Evolutionary conservation across 192 early-diverging fungal species (phyloP).

Genomic region (Umbelopsis sp.): DNA sequence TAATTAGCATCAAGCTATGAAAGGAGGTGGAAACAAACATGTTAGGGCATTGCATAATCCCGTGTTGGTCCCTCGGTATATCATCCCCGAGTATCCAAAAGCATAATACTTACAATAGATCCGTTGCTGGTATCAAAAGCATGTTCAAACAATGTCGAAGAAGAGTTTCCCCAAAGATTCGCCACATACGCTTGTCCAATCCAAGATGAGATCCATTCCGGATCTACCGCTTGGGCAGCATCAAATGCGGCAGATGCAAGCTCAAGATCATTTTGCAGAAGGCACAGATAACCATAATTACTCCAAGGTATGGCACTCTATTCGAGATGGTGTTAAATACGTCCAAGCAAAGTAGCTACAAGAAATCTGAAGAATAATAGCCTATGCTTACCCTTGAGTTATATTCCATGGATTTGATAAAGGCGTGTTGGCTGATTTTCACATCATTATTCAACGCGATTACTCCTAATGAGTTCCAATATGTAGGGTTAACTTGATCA

Average conservation of each 20-base stretch:
- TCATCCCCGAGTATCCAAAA: background rate
- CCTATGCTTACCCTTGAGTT: slow-evolving; percentile 58
- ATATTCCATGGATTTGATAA: slow-evolving; percentile 77
- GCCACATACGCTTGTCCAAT: slow-evolving; percentile 86
- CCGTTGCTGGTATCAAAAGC: slow-evolving; percentile 70
- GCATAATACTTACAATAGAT: slow-evolving; percentile 41
- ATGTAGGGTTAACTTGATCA: slow-evolving; percentile 53
- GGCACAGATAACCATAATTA: slow-evolving; percentile 82
- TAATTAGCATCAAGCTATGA: slow-evolving; percentile 62
- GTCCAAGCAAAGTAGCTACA: background rate
- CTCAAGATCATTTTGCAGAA: slow-evolving; percentile 70
- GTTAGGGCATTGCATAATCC: background rate
- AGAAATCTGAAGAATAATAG: background rate
- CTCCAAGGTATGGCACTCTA: slow-evolving; percentile 72
- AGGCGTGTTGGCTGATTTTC: slow-evolving; percentile 79
- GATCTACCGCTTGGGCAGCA: slow-evolving; percentile 72
- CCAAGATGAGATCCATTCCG: slow-evolving; percentile 79
- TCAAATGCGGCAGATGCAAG: slow-evolving; percentile 76
- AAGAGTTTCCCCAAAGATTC: slow-evolving; percentile 56
- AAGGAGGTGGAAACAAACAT: background rate
- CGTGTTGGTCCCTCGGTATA: background rate
- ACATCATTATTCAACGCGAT: slow-evolving; percentile 45
- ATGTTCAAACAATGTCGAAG: slow-evolving; percentile 75
- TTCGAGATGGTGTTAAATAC: slow-evolving; percentile 6
- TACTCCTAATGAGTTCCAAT: slow-evolving; percentile 78